phyloP scores from a whole-genome alignment of 108 stramenopile species.

The Heterococcus sp. region DNA sequence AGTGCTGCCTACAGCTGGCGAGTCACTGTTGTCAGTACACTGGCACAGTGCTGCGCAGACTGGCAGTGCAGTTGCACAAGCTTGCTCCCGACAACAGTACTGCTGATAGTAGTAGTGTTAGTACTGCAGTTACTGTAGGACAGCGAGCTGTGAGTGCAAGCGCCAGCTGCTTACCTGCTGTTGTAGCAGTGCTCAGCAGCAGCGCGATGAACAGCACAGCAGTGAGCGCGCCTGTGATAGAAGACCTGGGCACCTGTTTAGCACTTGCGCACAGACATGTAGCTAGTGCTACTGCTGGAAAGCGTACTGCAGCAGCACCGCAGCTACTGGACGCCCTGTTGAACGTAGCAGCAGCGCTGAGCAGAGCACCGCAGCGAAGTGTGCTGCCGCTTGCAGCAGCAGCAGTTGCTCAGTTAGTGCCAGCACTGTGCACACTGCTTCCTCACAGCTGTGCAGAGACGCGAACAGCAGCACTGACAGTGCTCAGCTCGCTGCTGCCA shows the following conservation, averaged over 20 bases:
- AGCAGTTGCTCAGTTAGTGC: neutral
- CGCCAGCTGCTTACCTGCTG: neutral
- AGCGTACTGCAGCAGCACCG: neutral
- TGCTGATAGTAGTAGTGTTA: too few species aligned
- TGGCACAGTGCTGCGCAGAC: neutral
- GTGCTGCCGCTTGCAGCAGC: neutral
- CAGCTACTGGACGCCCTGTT: too few species aligned
- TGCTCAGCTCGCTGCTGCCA: neutral
- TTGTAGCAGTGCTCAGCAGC: slow-evolving; percentile 18
- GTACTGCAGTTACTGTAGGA: too few species aligned
- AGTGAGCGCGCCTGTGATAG: slow-evolving; percentile 9
- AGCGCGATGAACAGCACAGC: slow-evolving; percentile 9
- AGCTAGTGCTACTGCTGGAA: neutral
- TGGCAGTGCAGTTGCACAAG: too few species aligned
- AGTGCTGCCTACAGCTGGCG: neutral
- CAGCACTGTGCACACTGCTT: neutral
- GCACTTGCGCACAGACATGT: neutral
- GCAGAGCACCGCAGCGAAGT: too few species aligned
- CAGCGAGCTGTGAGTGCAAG: neutral
- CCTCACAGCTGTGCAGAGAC: neutral
- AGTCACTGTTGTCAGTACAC: neutral
- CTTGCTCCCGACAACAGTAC: too few species aligned
- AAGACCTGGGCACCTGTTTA: slow-evolving; percentile 18
- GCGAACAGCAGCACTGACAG: neutral
- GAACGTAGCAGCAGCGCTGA: too few species aligned